Evolutionary conservation across 176 grass and related monocot species (phyloP).

Genomic region (Juncus effusus): DNA sequence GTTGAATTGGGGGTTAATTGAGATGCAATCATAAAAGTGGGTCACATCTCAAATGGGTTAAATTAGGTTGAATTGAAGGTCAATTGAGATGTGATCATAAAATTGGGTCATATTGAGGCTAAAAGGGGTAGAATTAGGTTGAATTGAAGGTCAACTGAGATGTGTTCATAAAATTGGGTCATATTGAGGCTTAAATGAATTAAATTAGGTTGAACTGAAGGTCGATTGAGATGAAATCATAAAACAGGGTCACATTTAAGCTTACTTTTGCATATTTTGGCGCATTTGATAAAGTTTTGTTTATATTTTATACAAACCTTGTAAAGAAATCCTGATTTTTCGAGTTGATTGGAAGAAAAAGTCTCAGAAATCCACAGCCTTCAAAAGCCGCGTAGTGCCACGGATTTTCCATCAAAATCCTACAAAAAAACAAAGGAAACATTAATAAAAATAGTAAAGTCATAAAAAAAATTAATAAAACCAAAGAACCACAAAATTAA

Average conservation of each 20-base stretch:
- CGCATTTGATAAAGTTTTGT: not conserved
- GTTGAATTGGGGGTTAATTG: too few species aligned
- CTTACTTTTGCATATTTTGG: not conserved
- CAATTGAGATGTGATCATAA: too few species aligned
- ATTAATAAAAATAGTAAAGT: conserved; percentile 9
- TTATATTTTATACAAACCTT: conserved; percentile 39
- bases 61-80: too few species aligned
- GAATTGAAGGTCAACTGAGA: too few species aligned
- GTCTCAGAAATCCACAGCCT: conserved; percentile 86
- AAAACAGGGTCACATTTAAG: not conserved
- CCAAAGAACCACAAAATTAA: not conserved
- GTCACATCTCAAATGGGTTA: too few species aligned
- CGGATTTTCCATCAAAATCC: conserved; percentile 82
- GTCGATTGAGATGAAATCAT: not conserved
- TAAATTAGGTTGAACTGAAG: too few species aligned
- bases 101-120: too few species aligned
- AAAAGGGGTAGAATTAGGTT: too few species aligned
- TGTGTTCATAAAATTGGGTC: too few species aligned
- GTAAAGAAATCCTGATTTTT: conserved; percentile 78
- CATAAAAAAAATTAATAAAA: conserved; percentile 16
- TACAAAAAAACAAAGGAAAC: conserved; percentile 27
- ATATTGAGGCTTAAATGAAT: too few species aligned
- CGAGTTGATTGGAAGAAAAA: conserved; percentile 80
- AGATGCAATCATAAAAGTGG: too few species aligned
- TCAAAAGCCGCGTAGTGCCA: conserved; percentile 97